Base-by-base conservation (phyloP, 352 stramenopile species). In the Globisporangium echinulatum region DNA sequence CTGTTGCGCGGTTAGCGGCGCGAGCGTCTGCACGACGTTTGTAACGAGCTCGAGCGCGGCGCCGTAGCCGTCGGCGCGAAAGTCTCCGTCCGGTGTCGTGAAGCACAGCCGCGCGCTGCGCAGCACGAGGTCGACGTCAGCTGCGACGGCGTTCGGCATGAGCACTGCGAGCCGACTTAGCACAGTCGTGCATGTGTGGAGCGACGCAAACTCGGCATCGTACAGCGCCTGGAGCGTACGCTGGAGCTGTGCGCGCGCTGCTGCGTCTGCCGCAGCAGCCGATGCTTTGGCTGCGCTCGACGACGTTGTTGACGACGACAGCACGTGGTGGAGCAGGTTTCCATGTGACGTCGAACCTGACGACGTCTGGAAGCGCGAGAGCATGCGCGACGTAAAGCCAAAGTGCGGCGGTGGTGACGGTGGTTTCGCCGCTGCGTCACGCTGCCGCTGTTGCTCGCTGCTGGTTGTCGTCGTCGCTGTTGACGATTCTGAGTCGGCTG, bases 301-400 rank as follows among this genome's bases (percentile, higher is more conserved):
- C 39, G 60, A 58, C 1, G 79, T 72, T 11, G 48, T 43, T 2
- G 54, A 53, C 5, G 72, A 71, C 19, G 74, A 78, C 10, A 90
- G 51, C 14, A 70, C 75, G 39, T 85, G 70, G 42, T 82, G 68
- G 47, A 90, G 90, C 8, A 91, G 57, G 59, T 74, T 82, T 5
- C 69, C 72, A 13, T 85, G 72, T 0, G 81, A 83, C 8, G 62
- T 49, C 42, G 40, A 14, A 13, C 65, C 72, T 11, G 69, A 75
- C 7, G 60, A 77, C 4, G 48, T 37, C 17, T 90, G 77, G 14
- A 93, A 79, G 17, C 77, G 77, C n/a, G 81, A 93, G 15, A 91
- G 57, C 25, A 93, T 72, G 15, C 83, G 75, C n/a, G 81, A 88
- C 2, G 81, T 89, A 58, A 93, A 91, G 6, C 74, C 62, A 40